These are phyloP conservation scores for Daldinia sp. DNA, from an alignment of 2,329 filamentous ascomycete species.

Conservation along the genomic window DNA sequence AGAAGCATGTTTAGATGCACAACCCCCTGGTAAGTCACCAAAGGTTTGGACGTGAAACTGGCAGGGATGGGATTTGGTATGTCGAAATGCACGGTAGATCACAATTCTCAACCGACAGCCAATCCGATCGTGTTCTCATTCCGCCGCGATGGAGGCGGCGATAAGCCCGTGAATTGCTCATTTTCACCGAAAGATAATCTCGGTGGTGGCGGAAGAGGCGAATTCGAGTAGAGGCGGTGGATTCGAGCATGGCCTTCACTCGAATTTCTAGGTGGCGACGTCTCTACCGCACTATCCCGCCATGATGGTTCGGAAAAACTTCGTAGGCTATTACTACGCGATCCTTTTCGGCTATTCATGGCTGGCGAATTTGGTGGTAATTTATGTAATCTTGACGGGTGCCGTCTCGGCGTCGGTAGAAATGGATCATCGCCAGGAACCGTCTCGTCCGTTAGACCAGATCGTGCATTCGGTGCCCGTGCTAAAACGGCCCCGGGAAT, in stretches of 20 bases:
- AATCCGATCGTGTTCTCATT: constrained; percentile 59
- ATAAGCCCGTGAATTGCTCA: constrained; percentile 56
- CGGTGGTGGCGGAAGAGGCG: constrained; percentile 54
- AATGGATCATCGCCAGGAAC: constrained; percentile 69
- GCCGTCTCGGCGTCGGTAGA: constrained; percentile 60
- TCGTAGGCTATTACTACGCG: constrained; percentile 56
- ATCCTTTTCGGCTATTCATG: constrained; percentile 51
- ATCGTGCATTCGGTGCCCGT: constrained; percentile 68
- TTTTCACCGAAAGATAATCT: constrained; percentile 56
- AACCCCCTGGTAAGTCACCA: constrained; percentile 18
- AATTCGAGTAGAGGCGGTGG: constrained; percentile 55
- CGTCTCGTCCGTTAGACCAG: constrained; percentile 68
- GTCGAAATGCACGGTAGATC: constrained; percentile 20
- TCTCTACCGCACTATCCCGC: constrained; percentile 42
- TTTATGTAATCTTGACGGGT: constrained; percentile 63
- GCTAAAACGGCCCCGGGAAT: constrained; percentile 61
- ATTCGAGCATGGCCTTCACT: constrained; percentile 43
- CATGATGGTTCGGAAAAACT: constrained; percentile 54
- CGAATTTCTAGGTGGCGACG: constrained; percentile 47
- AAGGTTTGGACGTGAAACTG: constrained; percentile 12
- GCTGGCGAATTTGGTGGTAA: constrained; percentile 48
- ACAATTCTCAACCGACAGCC: constrained; percentile 58
- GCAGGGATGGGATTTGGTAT: constrained; percentile 8
- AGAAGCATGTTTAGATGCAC: constrained; percentile 1
- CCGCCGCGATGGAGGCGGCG: constrained; percentile 58